Evolutionary conservation across 2,329 filamentous ascomycete species (phyloP).

Genomic region (Penicillium freii): DNA sequence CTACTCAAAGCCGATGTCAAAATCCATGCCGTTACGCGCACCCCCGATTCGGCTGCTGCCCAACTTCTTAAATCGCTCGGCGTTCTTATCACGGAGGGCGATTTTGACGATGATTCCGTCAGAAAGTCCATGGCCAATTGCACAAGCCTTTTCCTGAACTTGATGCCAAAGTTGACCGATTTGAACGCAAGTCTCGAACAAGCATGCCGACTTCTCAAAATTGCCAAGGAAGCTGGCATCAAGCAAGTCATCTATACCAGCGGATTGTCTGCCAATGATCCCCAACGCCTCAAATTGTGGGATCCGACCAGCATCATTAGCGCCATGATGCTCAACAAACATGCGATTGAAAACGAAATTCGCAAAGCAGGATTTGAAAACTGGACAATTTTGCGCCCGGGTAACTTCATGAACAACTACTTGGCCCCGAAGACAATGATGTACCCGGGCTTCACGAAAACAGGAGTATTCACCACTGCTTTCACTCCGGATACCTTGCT

Average conservation of each 20-base stretch:
- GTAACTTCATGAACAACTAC: constrained; percentile 55
- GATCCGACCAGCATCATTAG: constrained; percentile 30
- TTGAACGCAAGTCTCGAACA: constrained; percentile 24
- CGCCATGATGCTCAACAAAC: constrained; percentile 41
- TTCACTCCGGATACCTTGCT: background rate
- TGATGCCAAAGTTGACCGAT: constrained; percentile 16
- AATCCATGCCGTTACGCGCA: constrained; percentile 32
- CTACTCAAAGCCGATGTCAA: constrained; percentile 28
- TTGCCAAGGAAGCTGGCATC: constrained; percentile 32
- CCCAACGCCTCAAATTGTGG: constrained; percentile 25
- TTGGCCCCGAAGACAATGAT: background rate
- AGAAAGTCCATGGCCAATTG: constrained; percentile 30
- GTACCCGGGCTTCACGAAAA: background rate
- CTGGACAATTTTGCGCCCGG: constrained; percentile 53
- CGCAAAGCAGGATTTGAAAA: constrained; percentile 38
- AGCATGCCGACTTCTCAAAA: constrained; percentile 25
- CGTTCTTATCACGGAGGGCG: constrained; percentile 31
- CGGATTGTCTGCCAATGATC: constrained; percentile 30
- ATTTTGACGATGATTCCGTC: constrained; percentile 30
- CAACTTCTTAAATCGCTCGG: constrained; percentile 28
- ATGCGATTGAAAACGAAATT: constrained; percentile 43
- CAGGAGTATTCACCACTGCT: background rate
- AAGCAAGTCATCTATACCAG: constrained; percentile 34
- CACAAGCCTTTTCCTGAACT: constrained; percentile 31
- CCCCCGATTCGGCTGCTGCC: constrained; percentile 27